These are phyloP conservation scores for Lactarius hatsudake DNA, from an alignment of 768 basidiomycete species.

Conservation along the genomic window DNA sequence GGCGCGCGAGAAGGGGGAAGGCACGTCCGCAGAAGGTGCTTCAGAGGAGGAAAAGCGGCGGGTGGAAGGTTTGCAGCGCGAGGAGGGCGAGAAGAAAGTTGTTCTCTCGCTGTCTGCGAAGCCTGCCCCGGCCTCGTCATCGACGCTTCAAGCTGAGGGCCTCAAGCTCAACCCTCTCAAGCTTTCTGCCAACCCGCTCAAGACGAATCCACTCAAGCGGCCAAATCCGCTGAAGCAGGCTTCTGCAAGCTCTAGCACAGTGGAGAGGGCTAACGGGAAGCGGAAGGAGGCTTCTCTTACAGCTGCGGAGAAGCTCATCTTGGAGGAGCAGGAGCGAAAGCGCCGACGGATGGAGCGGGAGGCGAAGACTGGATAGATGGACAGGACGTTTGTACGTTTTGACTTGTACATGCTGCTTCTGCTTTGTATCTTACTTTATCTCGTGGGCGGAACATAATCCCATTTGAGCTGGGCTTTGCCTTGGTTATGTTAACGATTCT, in stretches of 20 bases:
- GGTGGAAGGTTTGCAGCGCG: constrained; percentile 66
- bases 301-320: constrained; percentile 81
- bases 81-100: constrained; percentile 68
- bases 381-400: constrained; percentile 17
- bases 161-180: constrained; percentile 68
- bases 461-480: background rate
- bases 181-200: constrained; percentile 52
- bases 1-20: constrained; percentile 35
- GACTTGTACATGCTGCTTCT: background rate
- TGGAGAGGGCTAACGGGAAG: constrained; percentile 52
- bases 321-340: constrained; percentile 91
- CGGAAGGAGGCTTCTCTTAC: constrained; percentile 60
- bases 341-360: constrained; percentile 68
- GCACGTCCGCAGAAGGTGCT: constrained; percentile 34
- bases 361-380: constrained; percentile 20
- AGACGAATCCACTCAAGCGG: constrained; percentile 67
- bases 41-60: constrained; percentile 37
- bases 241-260: constrained; percentile 37
- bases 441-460: background rate
- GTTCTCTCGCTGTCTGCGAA: constrained; percentile 71
- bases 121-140: constrained; percentile 35
- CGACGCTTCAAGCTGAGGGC: constrained; percentile 38
- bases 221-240: constrained; percentile 70
- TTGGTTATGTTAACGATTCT: background rate
- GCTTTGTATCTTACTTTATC: constrained; percentile 10